Base-by-base conservation (phyloP, 1,139 yeast species). In the Yamadazyma membranifaciens region DNA sequence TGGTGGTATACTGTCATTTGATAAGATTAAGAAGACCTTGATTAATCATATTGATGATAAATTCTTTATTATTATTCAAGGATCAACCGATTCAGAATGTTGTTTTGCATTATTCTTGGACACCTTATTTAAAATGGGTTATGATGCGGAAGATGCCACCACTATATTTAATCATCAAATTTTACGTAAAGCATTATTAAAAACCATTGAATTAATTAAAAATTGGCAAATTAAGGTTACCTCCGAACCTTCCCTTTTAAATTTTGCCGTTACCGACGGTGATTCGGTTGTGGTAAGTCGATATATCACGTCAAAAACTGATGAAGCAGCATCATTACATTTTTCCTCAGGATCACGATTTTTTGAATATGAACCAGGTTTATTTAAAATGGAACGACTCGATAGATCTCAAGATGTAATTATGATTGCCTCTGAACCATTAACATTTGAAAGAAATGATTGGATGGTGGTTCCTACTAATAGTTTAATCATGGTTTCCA, bases 391-490 rank as follows among this genome's bases (percentile, higher is more conserved):
- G 97, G 97, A 92, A 62, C 73, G 98, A 39, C 71, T 87, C 45
- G 95, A 91, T 60, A 73, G 97, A 39, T 87, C 94, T 7, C 98
- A 91, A 59, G 92, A 88, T 60, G 92, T 92, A 29, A 84, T 92
- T n/a, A 86, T 92, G 81, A 88, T 92, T 34, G 96, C 98, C 2
- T 84, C 95, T 28, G 98, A 92, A 57, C 98, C 98, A 0, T 71
- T 92, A 44, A 92, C 98, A 0, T 92, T 92, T 62, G 98, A 92
- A 65, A 70, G 98, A 43, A 92, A 92, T 31, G 98, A 92, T 64
- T 92, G 98, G 98, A 86, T 92, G 44, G 84, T 96, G 13, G 95
- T 92, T 1, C 98, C 98, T 2, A 85, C 98, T 3, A 92, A 92
- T 60, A 85, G 97, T 2, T 67, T 84, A 3, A 62, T 92, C n/a